Base-by-base conservation (phyloP, 2,329 filamentous ascomycete genomes). In the Anthostomella pinea region DNA sequence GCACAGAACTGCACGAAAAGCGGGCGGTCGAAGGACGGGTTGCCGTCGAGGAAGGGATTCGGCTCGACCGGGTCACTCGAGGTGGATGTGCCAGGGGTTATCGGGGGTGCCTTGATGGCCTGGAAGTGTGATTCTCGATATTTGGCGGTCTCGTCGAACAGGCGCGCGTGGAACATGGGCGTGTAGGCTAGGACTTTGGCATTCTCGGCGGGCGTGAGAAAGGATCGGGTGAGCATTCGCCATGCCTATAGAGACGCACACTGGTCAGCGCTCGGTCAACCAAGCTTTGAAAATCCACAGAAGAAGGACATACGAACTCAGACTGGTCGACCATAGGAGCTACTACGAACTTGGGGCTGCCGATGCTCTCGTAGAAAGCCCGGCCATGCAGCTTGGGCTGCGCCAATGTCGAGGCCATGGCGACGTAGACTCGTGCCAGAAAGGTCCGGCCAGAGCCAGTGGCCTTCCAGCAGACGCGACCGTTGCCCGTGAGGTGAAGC, bases 291-390 rank as follows among this genome's bases (percentile, higher is more conserved):
- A 4, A 17, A 38, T 8, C n/a, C 13, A 43, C 11, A 14, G 17
- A 4, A 16, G 8, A 21, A 39, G 33, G 45, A 70, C 83, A 49
- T 71, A 95, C 90, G 69, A 97, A 96, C 70, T 98, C 93, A 20
- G 89, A 96, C 63, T 96, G 87, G 58, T 98, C 91, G 15, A 98
- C 93, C 93, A 98, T 98, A 22, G 93, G 93, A 21, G 93, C 93
- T 37, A 98, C 76, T 19, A 98, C 79, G 49, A 85, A 83, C 65
- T 87, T 95, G 2, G 93, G 93, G 42, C 85, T 90, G 15, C 93
- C 93, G 44, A 98, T 85, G 58, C 87, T 95, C 68, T 96, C 82
- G 58, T 97, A 98, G 61, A 98, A 97, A 9, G 85, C 86, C 39
- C 93, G 74, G 1, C 93, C 93, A 52, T 85, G 79, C 15, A 95